Conservation (phyloP, 805 yeast species). For the Ogataea nakhonphanomensis region DNA sequence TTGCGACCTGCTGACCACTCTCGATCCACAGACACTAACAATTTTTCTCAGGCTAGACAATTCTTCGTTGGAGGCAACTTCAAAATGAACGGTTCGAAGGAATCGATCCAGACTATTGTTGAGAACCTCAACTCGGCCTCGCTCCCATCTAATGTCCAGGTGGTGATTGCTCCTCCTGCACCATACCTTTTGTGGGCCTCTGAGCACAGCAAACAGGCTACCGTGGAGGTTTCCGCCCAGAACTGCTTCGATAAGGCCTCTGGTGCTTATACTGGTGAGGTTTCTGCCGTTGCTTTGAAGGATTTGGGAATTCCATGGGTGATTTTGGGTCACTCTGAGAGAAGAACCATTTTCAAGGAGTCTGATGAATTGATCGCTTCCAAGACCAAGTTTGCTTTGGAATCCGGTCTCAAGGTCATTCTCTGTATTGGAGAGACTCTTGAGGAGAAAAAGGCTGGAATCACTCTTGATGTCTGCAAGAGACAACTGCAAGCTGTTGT, state of each 20-base stretch:
- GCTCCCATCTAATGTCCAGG: conserved; percentile 78
- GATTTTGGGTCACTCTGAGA: conserved; percentile 96
- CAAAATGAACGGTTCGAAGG: conserved; percentile 95
- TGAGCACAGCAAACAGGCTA: conserved; percentile 60
- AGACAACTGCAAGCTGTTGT: conserved; percentile 89
- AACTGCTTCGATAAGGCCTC: conserved; percentile 82
- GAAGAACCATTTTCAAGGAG: conserved; percentile 92
- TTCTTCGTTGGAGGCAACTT: conserved; percentile 99
- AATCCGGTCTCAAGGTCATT: conserved; percentile 84
- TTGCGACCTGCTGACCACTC: conserved; percentile 14
- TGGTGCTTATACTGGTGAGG: conserved; percentile 99
- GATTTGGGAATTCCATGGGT: conserved; percentile 95
- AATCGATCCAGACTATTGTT: conserved; percentile 78
- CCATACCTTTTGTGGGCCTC: conserved; percentile 82
- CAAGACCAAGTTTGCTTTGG: conserved; percentile 92
- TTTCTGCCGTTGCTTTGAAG: conserved; percentile 81
- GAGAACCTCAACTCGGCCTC: conserved; percentile 76
- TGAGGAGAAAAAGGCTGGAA: conserved; percentile 88
- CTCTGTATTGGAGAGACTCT: conserved; percentile 97
- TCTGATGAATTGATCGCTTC: conserved; percentile 87
- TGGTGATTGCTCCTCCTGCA: conserved; percentile 95
- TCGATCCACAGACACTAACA: conserved; percentile 14
- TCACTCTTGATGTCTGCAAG: conserved; percentile 81
- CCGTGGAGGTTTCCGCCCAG: conserved; percentile 85
- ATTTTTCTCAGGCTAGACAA: conserved; percentile 29